Evolutionary conservation across 805 yeast species (phyloP).

Genomic region (Teunomyces tritomae): DNA sequence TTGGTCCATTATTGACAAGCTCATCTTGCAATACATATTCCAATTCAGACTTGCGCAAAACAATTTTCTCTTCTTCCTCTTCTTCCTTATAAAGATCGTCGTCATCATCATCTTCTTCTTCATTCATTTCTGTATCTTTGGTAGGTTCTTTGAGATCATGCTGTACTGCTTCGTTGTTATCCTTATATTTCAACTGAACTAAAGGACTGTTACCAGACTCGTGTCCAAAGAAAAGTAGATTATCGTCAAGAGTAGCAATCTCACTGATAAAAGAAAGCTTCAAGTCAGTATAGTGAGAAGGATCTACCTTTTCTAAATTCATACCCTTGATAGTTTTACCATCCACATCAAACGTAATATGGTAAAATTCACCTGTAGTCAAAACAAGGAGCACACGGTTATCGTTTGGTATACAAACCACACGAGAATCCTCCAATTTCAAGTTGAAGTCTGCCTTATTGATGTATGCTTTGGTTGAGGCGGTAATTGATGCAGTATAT

Average conservation of each 20-base stretch:
- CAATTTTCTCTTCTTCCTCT: conserved; percentile 25
- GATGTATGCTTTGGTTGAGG: conserved; percentile 31
- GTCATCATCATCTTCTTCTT: conserved; percentile 34
- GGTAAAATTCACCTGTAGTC: conserved; percentile 32
- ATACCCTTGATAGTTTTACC: conserved; percentile 41
- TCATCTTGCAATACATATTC: conserved; percentile 39
- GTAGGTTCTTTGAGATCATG: neutral
- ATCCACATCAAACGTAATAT: conserved; percentile 38
- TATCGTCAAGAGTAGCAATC: conserved; percentile 39
- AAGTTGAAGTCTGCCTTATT: conserved; percentile 54
- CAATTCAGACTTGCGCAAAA: conserved; percentile 3
- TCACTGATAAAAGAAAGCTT: conserved; percentile 38
- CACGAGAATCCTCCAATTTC: conserved; percentile 51
- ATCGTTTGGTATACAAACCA: conserved; percentile 35
- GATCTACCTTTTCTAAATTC: conserved; percentile 30
- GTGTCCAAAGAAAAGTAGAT: conserved; percentile 57
- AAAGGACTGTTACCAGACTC: conserved; percentile 58
- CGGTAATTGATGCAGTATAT: conserved; percentile 41
- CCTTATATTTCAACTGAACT: conserved; percentile 37
- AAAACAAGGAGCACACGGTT: conserved; percentile 31
- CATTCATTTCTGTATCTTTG: conserved; percentile 1
- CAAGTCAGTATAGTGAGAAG: conserved; percentile 26
- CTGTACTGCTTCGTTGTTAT: conserved; percentile 6
- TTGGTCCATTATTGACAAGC: conserved; percentile 68
- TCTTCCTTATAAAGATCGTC: conserved; percentile 43